Base-by-base conservation (phyloP, 176 grass and related monocot genomes). In the Miscanthus lutarioriparius region DNA sequence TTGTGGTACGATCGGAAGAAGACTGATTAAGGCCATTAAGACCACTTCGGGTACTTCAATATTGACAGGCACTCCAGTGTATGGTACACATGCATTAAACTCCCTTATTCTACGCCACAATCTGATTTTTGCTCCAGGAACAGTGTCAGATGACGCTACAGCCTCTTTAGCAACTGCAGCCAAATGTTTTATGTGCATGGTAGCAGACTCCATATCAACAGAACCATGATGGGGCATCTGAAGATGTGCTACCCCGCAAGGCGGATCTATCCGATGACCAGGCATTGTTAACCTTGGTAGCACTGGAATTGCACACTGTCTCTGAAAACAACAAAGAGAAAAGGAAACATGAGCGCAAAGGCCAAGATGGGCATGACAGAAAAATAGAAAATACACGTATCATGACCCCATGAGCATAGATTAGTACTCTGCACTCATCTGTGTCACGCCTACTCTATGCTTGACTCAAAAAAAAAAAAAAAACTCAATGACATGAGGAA, bases 41-140 rank as follows among this genome's bases (percentile, higher is more conserved):
- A 99, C 96, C 62, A 93, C 91, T 86, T 99, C 96, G 64, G 96
- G 96, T 49, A 96, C 96, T 88, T 99, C 96, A 58, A 94, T 85
- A 87, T 91, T 92, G 83, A 87, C 72, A 69, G 93, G 96, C 20
- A 99, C 86, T 78, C 96, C 96, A 61, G 87, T 90, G 58, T 99
- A 96, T 5, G 93, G 87, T 88, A 99, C 72, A 67, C 96, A 99
- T 33, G 96, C 93, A 94, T 99, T 99, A 16, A 99, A 99, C 74
- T 99, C 96, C 69, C 96, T 87, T 93, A 96, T 99, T 94, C 96
- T 94, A 39, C 96, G 93, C 96, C 96, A 99, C 26, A 99, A 88
- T 83, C 88, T 88, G 80, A 94, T 94, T 78, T 92, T 94, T 75
- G 96, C 94, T 53, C 96, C 96, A 64, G 96, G 96, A 53, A 94